Percentiles rank a stretch among this genome's conserved stretches.
Conservation (phyloP, 768 basidiomycete species). For the Podaxis mareebaensis region DNA sequence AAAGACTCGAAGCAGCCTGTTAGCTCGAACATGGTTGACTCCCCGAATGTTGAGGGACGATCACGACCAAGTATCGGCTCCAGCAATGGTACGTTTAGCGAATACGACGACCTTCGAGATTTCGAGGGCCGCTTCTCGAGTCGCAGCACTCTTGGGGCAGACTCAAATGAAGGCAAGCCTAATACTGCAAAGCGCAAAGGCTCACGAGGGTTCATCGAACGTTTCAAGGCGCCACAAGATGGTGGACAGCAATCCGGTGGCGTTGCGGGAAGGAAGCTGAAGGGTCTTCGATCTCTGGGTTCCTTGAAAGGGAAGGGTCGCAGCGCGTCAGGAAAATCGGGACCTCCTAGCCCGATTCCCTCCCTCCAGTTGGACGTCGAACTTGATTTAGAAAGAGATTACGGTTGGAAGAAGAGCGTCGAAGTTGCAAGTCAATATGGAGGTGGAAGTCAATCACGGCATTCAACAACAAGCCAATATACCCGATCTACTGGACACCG, state of each 20-base stretch:
- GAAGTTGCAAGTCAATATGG: conserved; percentile 19
- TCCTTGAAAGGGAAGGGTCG: conserved; percentile 65
- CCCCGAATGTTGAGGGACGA: conserved; percentile 36
- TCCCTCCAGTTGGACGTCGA: conserved; percentile 55
- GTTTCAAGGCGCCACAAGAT: conserved; percentile 53
- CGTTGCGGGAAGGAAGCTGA: conserved; percentile 53
- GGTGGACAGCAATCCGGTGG: conserved; percentile 33
- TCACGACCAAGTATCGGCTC: conserved; percentile 74
- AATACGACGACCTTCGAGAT: conserved; percentile 85
- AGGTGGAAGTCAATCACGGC: conserved; percentile 21
- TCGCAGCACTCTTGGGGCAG: conserved; percentile 66
- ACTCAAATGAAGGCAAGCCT: conserved; percentile 25
- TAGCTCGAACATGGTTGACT: conserved; percentile 33
- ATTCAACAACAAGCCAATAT: conserved; percentile 35
- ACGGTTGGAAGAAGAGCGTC: conserved; percentile 48
- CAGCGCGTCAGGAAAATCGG: conserved; percentile 33
- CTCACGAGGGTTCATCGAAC: conserved; percentile 67
- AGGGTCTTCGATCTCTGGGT: conserved; percentile 78
- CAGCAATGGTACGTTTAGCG: conserved; percentile 66
- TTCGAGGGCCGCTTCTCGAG: conserved; percentile 88
- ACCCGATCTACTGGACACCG: conserved; percentile 59
- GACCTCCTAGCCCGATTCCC: conserved; percentile 52
- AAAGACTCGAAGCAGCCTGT: conserved; percentile 9
- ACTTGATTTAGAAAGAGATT: conserved; percentile 46
- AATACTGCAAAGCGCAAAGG: conserved; percentile 50